phyloP scores from a whole-genome alignment of 257 asterid species.

The Paraleonurus japonicus region DNA sequence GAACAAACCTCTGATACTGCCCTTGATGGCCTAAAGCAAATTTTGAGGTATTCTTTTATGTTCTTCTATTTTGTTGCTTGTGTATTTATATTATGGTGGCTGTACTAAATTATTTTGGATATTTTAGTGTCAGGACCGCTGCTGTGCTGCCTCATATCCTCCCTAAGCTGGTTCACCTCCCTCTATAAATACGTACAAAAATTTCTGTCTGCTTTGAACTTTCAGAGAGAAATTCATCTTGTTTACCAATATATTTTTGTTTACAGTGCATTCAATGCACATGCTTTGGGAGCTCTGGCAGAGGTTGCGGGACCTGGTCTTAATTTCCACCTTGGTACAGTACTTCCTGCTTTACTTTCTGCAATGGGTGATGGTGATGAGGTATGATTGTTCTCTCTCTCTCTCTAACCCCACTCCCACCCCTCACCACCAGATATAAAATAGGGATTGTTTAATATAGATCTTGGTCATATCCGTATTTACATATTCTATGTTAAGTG shows the following conservation, averaged over 20 bases:
- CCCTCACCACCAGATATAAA: neutral
- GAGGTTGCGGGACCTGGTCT: slow-evolving; percentile 99
- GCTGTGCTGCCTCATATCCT: slow-evolving; percentile 99
- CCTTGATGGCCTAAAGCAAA: slow-evolving; percentile 96
- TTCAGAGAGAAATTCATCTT: slow-evolving; percentile 1
- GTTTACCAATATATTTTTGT: slow-evolving; percentile 25
- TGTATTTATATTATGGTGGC: slow-evolving; percentile 6
- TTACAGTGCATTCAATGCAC: slow-evolving; percentile 92
- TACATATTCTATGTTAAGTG: neutral
- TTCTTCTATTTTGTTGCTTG: slow-evolving; percentile 13
- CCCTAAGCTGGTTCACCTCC: slow-evolving; percentile 94
- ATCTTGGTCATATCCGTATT: neutral
- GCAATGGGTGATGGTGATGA: slow-evolving; percentile 72
- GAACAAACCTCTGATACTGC: slow-evolving; percentile 90
- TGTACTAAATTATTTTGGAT: slow-evolving; percentile 25
- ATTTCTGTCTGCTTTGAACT: slow-evolving; percentile 18
- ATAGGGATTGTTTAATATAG: neutral
- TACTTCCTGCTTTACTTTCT: slow-evolving; percentile 86
- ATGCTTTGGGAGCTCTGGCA: slow-evolving; percentile 98
- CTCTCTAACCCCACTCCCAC: neutral
- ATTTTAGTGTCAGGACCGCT: slow-evolving; percentile 84
- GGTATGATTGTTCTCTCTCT: slow-evolving; percentile 38
- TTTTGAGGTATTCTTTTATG: slow-evolving; percentile 58
- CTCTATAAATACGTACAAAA: slow-evolving; percentile 72
- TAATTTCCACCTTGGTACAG: slow-evolving; percentile 76